phyloP scores from a whole-genome alignment of 2,329 filamentous ascomycete species.

The Grosmannia huntii region DNA sequence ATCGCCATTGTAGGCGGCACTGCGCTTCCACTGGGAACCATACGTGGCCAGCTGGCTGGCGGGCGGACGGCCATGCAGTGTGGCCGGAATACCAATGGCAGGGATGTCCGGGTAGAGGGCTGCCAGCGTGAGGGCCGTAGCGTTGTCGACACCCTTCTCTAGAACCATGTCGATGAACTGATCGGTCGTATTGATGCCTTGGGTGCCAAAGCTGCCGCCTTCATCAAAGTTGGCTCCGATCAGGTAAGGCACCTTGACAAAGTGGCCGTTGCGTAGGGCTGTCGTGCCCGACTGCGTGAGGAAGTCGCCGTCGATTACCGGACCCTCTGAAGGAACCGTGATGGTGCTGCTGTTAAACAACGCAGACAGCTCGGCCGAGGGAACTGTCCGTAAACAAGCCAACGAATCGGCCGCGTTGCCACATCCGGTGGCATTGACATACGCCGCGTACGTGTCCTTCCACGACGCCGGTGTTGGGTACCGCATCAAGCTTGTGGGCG shows the following conservation, averaged over 20 bases:
- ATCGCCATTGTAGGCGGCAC: slow-evolving; percentile 13
- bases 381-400: slow-evolving; percentile 20
- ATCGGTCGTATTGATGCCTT: slow-evolving; percentile 53
- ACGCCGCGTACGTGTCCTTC: slow-evolving; percentile 9
- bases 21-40: slow-evolving; percentile 2
- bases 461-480: slow-evolving; percentile 14
- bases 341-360: neutral
- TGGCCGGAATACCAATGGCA: slow-evolving; percentile 30
- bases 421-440: slow-evolving; percentile 7
- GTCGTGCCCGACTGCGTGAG: slow-evolving; percentile 29
- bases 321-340: slow-evolving; percentile 14
- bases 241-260: slow-evolving; percentile 49
- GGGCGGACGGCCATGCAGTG: slow-evolving; percentile 1
- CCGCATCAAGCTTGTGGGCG: slow-evolving; percentile 3
- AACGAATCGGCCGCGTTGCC: neutral
- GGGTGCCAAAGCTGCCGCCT: slow-evolving; percentile 42
- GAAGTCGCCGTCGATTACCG: slow-evolving; percentile 26
- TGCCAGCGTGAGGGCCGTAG: neutral
- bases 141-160: neutral
- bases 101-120: slow-evolving; percentile 28
- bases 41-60: neutral
- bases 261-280: slow-evolving; percentile 43
- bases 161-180: neutral
- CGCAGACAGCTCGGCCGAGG: slow-evolving; percentile 17
- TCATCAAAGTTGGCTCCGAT: slow-evolving; percentile 55